A percentile compares a stretch with the other conserved stretches of the same genome.
These are phyloP conservation scores for Dionaea muscipula DNA, from an alignment of 179 eudicot genomes.

Conservation along the genomic window DNA sequence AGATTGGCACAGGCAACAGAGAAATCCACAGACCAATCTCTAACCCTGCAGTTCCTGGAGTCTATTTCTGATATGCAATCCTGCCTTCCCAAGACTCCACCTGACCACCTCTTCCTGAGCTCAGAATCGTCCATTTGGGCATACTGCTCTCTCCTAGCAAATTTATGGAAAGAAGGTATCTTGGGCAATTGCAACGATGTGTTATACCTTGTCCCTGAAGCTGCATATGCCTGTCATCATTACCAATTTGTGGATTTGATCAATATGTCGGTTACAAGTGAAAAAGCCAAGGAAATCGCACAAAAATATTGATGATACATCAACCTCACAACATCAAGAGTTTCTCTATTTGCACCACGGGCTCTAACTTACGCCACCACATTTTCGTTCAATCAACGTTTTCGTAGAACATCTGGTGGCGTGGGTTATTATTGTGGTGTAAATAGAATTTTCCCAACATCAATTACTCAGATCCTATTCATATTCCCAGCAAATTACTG, in stretches of 20 bases:
- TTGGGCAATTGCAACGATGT: conserved; percentile 63
- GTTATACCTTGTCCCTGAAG: conserved; percentile 55
- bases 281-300: not conserved
- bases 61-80: conserved; percentile 86
- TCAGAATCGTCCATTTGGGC: conserved; percentile 67
- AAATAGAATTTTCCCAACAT: no score
- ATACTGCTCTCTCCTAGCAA: conserved; percentile 80
- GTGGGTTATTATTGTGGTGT: no score
- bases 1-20: conserved; percentile 71
- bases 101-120: conserved; percentile 50
- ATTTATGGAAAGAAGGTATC: conserved; percentile 91
- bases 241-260: not conserved
- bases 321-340: no score
- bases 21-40: conserved; percentile 96
- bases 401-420: no score
- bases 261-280: not conserved
- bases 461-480: no score
- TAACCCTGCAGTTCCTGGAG: conserved; percentile 90
- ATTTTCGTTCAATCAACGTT: no score
- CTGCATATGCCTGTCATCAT: conserved; percentile 70
- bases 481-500: no score
- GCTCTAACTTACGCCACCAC: no score
- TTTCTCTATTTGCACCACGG: no score
- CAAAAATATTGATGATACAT: not conserved
- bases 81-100: conserved; percentile 58